Percentiles rank a stretch among this genome's conserved stretches.
phyloP scores from a whole-genome alignment of 192 early-diverging fungal species.

The Gigaspora rosea region DNA sequence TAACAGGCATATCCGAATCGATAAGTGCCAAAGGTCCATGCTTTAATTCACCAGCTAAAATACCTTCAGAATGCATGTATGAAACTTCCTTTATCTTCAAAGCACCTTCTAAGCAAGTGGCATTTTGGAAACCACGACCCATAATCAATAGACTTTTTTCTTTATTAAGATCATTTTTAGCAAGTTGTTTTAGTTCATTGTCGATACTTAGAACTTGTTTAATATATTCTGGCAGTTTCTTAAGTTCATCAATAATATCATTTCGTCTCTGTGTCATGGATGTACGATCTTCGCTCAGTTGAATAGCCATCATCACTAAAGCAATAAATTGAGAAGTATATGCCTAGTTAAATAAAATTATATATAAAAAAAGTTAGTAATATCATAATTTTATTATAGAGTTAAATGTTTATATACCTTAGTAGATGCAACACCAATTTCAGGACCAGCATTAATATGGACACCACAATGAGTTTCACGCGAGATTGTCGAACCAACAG shows the following conservation, averaged over 20 bases:
- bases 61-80: conserved; percentile 99
- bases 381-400: background rate
- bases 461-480: conserved; percentile 99
- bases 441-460: conserved; percentile 99
- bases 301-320: conserved; percentile 97
- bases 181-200: conserved; percentile 77
- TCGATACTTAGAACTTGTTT: conserved; percentile 91
- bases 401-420: conserved; percentile 58
- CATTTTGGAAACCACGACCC: conserved; percentile 97
- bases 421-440: conserved; percentile 97
- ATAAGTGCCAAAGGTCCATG: conserved; percentile 96
- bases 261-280: conserved; percentile 86
- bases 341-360: conserved; percentile 51
- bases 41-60: conserved; percentile 98
- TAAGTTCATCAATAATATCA: conserved; percentile 91
- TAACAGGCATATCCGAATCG: conserved; percentile 97
- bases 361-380: background rate
- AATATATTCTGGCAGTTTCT: conserved; percentile 87
- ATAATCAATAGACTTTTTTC: conserved; percentile 92
- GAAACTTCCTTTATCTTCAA: conserved; percentile 99
- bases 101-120: conserved; percentile 96
- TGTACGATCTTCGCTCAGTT: conserved; percentile 89
- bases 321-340: conserved; percentile 99
- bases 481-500: conserved; percentile 93
- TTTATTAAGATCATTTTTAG: conserved; percentile 75